Conservation (phyloP, 163 green algal genomes). For the Picocystis sp. region DNA sequence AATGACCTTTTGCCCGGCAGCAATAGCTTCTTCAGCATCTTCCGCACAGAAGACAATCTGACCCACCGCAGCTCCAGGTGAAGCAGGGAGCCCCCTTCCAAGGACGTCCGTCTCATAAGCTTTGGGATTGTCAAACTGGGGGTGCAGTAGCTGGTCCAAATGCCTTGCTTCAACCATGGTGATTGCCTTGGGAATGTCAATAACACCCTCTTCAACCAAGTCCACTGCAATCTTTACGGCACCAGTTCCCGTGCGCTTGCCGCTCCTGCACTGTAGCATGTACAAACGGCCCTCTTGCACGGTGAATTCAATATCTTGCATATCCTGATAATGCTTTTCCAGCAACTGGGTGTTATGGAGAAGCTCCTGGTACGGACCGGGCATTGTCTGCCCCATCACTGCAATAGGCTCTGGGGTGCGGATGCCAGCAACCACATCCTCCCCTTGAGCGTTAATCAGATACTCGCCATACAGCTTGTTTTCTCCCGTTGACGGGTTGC, state of each 20-base stretch:
- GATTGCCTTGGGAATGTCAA: conserved; percentile 26
- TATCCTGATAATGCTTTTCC: conserved; percentile 49
- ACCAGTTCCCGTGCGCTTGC: conserved; percentile 65
- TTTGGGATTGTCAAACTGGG: conserved; percentile 20
- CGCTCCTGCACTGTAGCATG: conserved; percentile 74
- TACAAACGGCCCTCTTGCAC: conserved; percentile 68
- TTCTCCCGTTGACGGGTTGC: conserved; percentile 59
- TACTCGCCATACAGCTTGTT: conserved; percentile 63
- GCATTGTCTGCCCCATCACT: conserved; percentile 38
- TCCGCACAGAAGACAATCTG: conserved; percentile 26
- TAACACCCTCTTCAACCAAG: conserved; percentile 34
- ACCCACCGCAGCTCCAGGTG: conserved; percentile 52
- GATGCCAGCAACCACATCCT: conserved; percentile 76
- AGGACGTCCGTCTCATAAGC: conserved; percentile 40
- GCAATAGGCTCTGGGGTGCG: conserved; percentile 53
- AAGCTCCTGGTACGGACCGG: conserved; percentile 51
- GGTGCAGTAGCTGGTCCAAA: conserved; percentile 81
- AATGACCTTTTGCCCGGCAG: conserved; percentile 11
- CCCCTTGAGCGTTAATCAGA: conserved; percentile 69
- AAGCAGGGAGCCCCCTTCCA: conserved; percentile 49
- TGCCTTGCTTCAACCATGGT: conserved; percentile 68
- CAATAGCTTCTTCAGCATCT: conserved; percentile 14
- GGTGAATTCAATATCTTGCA: conserved; percentile 81
- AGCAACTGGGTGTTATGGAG: conserved; percentile 33
- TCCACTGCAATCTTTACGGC: conserved; percentile 58